A percentile compares a stretch with the other conserved stretches of the same genome.
phyloP scores from a whole-genome alignment of 176 grass and related monocot genomes.

The Saccharum officinarum region DNA sequence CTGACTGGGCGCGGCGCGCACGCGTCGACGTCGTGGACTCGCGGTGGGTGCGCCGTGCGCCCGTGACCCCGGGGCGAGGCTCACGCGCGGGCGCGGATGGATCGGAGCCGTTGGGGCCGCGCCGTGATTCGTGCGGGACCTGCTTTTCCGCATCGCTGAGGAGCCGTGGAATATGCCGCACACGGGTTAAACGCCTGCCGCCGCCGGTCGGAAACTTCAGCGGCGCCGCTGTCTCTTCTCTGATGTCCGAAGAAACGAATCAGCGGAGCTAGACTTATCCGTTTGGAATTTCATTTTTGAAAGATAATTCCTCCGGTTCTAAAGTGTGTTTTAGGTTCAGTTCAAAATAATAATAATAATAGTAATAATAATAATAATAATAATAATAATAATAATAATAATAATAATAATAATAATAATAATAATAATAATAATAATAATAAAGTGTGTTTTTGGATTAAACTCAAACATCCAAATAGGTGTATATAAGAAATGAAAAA shows the following conservation, averaged over 20 bases:
- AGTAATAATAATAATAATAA: background rate
- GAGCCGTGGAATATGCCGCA: background rate
- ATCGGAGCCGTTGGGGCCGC: background rate
- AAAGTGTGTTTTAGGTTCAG: background rate
- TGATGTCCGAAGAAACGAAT: background rate
- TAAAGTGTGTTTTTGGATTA: too few species aligned
- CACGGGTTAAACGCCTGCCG: conserved; percentile 30
- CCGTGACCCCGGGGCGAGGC: background rate
- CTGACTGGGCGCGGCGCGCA: conserved; percentile 16
- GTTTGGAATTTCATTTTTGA: background rate
- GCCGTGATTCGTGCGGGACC: background rate
- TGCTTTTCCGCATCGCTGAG: background rate
- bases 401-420: too few species aligned
- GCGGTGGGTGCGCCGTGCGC: background rate
- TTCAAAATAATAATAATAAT: background rate
- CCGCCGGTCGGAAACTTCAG: conserved; percentile 1
- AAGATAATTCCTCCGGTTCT: background rate
- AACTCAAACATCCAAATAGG: background rate
- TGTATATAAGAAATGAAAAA: background rate
- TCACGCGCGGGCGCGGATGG: background rate
- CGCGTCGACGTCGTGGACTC: conserved; percentile 26
- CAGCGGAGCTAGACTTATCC: background rate
- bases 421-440: too few species aligned
- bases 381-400: background rate
- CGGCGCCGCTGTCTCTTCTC: background rate